Base-by-base conservation (phyloP, 306 rosid genomes). In the Inga oerstediana region DNA sequence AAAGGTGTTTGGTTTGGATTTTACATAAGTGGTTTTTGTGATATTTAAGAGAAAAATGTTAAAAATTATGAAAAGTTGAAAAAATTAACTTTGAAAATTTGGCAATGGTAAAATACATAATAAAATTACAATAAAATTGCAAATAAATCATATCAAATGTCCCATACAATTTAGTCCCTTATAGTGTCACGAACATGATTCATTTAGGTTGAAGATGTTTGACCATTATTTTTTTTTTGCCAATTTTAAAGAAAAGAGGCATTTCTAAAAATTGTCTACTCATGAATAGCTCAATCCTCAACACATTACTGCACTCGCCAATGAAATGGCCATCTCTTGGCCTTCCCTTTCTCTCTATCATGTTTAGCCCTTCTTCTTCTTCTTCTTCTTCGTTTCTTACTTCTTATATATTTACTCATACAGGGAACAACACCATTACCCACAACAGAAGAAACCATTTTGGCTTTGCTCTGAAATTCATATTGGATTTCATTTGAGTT, bases 271-370 rank as follows among this genome's bases (percentile, higher is more conserved):
- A 37, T 44, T 84, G 91, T 86, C 84, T 15, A 80, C 85, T 78
- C 80, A 83, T 80, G 91, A 86, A 89, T 89, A 89, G 89, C 93
- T 86, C 89, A 83, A 82, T n/a, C 34, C 52, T 43, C 35, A 19
- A 11, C 80, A 81, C 84, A 24, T 6, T 30, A 84, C 30, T 46
- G 17, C 86, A 15, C 74, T 75, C 86, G 20, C 85, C 80, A 84
- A 89, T 92, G 86, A 89, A 83, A 89, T 16, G 89, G 81, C 84
- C 79, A 74, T 74, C 84, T 27, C 56, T 89, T 89, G 78, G 17
- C 88, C 0, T 1, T 71, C 87, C 75, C 86, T 77, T 80, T 75
- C 72, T 85, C 85, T 85, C 83, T 10, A 79, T 27, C 74, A 46
- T 9, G 81, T 27, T 77, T 46, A 66, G 58, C 87, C 37, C 75